Evolutionary conservation across 805 yeast species (phyloP).

Genomic region (Starmerella roubikii): DNA sequence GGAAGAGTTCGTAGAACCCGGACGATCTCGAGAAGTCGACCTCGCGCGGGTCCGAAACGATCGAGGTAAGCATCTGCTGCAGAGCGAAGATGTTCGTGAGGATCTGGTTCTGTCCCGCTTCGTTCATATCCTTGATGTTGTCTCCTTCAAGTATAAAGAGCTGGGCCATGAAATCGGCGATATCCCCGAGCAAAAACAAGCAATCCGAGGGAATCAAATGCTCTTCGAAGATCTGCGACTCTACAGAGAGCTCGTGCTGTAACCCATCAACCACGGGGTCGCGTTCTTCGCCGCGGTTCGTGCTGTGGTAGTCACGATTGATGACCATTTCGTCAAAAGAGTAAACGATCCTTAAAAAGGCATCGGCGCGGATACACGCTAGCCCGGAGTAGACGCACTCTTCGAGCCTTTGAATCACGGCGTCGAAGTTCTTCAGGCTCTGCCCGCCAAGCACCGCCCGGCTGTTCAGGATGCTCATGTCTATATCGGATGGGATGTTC

Average conservation of each 20-base stretch:
- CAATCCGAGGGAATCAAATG: slow-evolving; percentile 24
- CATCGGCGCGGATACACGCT: slow-evolving; percentile 42
- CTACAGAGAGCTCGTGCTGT: slow-evolving; percentile 36
- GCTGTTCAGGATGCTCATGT: not conserved
- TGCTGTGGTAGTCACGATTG: slow-evolving; percentile 39
- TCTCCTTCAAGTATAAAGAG: slow-evolving; percentile 41
- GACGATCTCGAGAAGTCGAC: slow-evolving; percentile 43
- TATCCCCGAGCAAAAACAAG: slow-evolving; percentile 33
- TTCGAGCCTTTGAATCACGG: slow-evolving; percentile 19
- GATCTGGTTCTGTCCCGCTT: slow-evolving; percentile 45
- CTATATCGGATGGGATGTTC: not conserved
- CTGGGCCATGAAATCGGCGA: slow-evolving; percentile 39
- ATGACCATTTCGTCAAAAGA: slow-evolving; percentile 37
- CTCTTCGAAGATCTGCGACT: slow-evolving; percentile 32
- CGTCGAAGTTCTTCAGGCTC: slow-evolving; percentile 23
- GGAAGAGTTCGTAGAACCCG: slow-evolving; percentile 36
- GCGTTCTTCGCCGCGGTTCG: slow-evolving; percentile 44
- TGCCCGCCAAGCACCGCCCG: slow-evolving; percentile 14
- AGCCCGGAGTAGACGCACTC: slow-evolving; percentile 20
- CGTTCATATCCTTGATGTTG: slow-evolving; percentile 38
- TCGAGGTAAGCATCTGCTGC: slow-evolving; percentile 54
- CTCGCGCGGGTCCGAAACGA: slow-evolving; percentile 37
- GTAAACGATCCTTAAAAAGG: slow-evolving; percentile 40
- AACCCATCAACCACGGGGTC: slow-evolving; percentile 41
- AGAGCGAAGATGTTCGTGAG: slow-evolving; percentile 48